Evolutionary conservation across 108 stramenopile species (phyloP).

Genomic region (Pseudonitzschia delicatissima): DNA sequence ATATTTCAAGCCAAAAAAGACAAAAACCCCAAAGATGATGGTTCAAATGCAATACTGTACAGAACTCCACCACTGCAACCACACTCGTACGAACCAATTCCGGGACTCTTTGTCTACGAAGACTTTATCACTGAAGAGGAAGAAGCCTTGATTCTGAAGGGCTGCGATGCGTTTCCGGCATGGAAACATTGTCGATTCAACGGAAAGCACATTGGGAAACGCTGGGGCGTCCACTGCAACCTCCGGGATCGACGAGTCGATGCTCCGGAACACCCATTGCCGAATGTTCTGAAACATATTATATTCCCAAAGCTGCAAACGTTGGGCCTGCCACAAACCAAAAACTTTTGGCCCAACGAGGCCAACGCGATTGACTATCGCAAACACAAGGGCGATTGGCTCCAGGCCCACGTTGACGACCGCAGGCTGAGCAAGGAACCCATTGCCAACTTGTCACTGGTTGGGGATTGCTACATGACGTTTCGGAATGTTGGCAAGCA

Average conservation of each 20-base stretch:
- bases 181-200: constrained; percentile 51
- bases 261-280: constrained; percentile 44
- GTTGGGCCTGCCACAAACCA: background rate
- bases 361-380: constrained; percentile 71
- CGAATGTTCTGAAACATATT: constrained; percentile 32
- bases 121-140: constrained; percentile 56
- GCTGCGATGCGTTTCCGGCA: constrained; percentile 22
- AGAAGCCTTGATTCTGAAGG: constrained; percentile 35
- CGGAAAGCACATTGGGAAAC: constrained; percentile 50
- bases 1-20: background rate
- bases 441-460: constrained; percentile 57
- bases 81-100: constrained; percentile 33
- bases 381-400: constrained; percentile 39
- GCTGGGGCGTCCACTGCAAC: constrained; percentile 70
- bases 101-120: constrained; percentile 49
- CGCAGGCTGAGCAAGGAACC: constrained; percentile 58
- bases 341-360: constrained; percentile 48
- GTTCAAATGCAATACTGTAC: background rate
- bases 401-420: constrained; percentile 60
- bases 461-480: constrained; percentile 63
- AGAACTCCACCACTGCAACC: background rate
- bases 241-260: constrained; percentile 45
- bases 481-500: constrained; percentile 30
- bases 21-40: background rate
- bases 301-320: constrained; percentile 29